Conservation (phyloP, 176 grass and related monocot genomes). For the Avena eriantha region DNA sequence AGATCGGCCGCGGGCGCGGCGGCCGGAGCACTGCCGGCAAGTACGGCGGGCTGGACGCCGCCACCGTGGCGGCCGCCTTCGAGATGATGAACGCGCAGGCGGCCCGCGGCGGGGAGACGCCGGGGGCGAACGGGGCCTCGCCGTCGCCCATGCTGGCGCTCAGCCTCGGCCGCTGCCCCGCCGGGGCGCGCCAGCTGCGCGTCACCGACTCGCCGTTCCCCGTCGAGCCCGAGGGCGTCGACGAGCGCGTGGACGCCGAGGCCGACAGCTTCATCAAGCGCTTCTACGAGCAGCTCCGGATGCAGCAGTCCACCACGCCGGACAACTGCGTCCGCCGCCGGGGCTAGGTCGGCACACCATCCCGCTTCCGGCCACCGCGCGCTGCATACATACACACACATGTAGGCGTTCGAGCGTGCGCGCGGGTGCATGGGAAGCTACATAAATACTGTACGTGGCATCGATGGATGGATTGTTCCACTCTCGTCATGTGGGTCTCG, state of each 20-base stretch:
- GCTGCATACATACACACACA: no score
- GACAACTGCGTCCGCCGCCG: conserved; percentile 48
- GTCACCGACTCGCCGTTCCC: conserved; percentile 93
- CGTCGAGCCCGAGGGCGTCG: conserved; percentile 54
- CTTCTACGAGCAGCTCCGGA: conserved; percentile 78
- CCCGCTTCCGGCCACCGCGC: not conserved
- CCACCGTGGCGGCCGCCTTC: conserved; percentile 60
- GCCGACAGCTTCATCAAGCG: conserved; percentile 69
- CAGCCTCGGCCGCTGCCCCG: conserved; percentile 61
- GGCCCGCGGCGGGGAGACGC: not conserved
- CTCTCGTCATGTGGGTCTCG: conserved; percentile 40
- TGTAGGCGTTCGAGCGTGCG: no score
- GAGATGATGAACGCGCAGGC: conserved; percentile 63
- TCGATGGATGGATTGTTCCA: not conserved
- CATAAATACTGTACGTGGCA: conserved; percentile 27
- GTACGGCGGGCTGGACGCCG: conserved; percentile 42
- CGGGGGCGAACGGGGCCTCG: conserved; percentile 17
- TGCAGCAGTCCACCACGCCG: conserved; percentile 70
- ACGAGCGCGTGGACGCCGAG: conserved; percentile 58
- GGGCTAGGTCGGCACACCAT: not conserved
- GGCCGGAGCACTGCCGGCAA: not conserved
- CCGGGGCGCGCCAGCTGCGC: conserved; percentile 61
- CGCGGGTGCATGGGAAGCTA: conserved; percentile 21
- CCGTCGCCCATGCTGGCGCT: conserved; percentile 66
- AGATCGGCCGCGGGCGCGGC: conserved; percentile 28